Evolutionary conservation across 2,329 filamentous ascomycete species (phyloP), one percentile per base, ranked within the genome.

Genomic region (Verticillium albo-atrum): DNA sequence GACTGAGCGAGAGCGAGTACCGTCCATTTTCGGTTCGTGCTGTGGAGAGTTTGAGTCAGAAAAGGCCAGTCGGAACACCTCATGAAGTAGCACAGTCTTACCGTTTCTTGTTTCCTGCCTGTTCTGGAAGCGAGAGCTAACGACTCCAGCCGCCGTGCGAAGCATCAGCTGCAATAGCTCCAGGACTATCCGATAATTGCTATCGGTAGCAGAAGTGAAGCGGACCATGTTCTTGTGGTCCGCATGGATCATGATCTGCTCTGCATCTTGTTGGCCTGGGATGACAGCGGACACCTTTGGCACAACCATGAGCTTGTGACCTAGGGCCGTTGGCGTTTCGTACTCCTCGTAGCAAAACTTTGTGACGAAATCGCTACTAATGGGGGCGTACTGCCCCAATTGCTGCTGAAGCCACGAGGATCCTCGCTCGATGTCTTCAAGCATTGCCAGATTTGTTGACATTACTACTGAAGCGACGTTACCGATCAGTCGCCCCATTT

Each of bases 361-460:
- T 7, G 70, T 73, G 37, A 69, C 61, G 67, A 74, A 74, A 26
- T 74, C 67, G 12, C 61, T 51, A 61, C 70, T 72, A 52, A 75
- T 75, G 30, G 67, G 64, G n/a, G 37, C 64, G 57, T 72, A 76
- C 54, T 75, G 69, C 9, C 64, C 61, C 56, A 71, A 65, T 61
- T 74, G 72, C 54, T 73, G 68, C 58, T 73, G 68, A 17, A 76
- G 67, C 64, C 58, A 67, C 65, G 75, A 71, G 20, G 71, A 74
- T 59, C 75, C 30, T 32, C 30, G 9, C 30, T 32, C 30, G 6
- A 32, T 9, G 9, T 32, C 14, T 14, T 32, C 7, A 2, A 32
- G 30, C 1, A 32, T 2, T 2, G 9, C 14, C 30, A 14, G 9
- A 14, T 32, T 32, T 9, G 30, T 32, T 9, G 30, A 32, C 30